Conservation (phyloP, 805 yeast species). For the Candida ulmi region DNA sequence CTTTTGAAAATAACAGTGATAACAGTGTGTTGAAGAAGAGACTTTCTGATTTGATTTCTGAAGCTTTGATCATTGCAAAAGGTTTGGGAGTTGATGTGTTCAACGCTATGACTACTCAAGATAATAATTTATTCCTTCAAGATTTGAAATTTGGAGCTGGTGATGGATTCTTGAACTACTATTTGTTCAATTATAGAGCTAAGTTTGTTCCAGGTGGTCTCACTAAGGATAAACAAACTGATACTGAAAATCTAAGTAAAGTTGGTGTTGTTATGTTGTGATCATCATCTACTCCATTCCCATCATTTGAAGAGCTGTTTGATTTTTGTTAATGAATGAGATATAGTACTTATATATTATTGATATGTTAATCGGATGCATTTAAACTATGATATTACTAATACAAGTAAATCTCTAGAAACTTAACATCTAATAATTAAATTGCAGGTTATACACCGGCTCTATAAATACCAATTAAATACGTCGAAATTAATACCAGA, state of each 20-base stretch:
- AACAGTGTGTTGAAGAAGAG: slow-evolving; percentile 48
- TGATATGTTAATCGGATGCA: no score
- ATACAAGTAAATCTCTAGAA: no score
- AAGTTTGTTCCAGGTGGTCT: slow-evolving; percentile 81
- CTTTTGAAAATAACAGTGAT: slow-evolving; percentile 35
- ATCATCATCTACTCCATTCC: background rate
- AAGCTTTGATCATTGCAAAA: slow-evolving; percentile 74
- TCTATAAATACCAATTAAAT: no score
- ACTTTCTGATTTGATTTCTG: slow-evolving; percentile 55
- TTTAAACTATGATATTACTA: no score
- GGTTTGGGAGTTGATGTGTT: slow-evolving; percentile 75
- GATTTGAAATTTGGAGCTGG: slow-evolving; percentile 88
- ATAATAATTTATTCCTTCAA: slow-evolving; percentile 77
- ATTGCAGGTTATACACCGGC: no score
- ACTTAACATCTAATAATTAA: no score
- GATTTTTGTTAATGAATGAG: no score
- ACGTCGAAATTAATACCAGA: no score
- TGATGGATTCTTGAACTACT: slow-evolving; percentile 87
- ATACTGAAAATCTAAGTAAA: slow-evolving; percentile 59
- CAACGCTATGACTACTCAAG: slow-evolving; percentile 89
- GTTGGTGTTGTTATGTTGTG: slow-evolving; percentile 86
- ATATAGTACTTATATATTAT: no score
- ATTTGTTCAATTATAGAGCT: slow-evolving; percentile 85
- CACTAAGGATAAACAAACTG: slow-evolving; percentile 47
- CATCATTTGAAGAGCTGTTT: no score